phyloP scores from a whole-genome alignment of 1,284 basidiomycete species.

The Trichosporon coremiiforme region DNA sequence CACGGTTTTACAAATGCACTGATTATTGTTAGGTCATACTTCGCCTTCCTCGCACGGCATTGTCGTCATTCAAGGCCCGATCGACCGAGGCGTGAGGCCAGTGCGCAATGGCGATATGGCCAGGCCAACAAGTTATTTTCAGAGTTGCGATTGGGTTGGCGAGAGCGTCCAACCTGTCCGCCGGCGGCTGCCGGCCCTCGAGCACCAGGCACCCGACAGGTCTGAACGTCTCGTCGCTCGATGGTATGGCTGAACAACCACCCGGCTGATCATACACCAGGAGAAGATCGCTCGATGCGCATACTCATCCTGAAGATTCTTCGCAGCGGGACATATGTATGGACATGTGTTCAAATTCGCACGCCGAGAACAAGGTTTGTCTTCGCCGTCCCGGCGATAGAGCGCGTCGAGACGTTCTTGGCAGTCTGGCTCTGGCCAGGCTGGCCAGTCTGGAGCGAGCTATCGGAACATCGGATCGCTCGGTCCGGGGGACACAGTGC shows the following conservation, averaged over 20 bases:
- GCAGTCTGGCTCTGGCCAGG: too few species aligned
- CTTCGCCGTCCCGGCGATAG: neutral
- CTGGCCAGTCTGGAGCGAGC: neutral
- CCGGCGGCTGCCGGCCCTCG: too few species aligned
- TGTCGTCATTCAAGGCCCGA: neutral
- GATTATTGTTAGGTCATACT: constrained; percentile 9
- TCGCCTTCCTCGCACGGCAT: neutral
- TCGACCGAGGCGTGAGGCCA: neutral
- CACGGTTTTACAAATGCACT: constrained; percentile 15
- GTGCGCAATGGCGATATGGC: neutral
- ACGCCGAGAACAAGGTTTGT: neutral
- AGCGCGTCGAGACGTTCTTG: neutral
- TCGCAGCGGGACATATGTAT: too few species aligned
- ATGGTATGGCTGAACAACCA: too few species aligned
- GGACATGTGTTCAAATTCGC: too few species aligned
- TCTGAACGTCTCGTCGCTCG: too few species aligned
- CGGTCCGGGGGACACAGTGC: neutral
- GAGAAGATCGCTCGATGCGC: neutral
- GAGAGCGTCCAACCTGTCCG: too few species aligned
- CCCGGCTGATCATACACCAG: neutral
- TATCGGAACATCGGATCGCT: too few species aligned
- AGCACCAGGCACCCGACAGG: neutral
- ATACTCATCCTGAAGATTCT: neutral
- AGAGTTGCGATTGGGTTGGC: neutral
- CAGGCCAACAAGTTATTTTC: neutral